Evolutionary conservation across 2,329 filamentous ascomycete species (phyloP).

Genomic region (Chalaropsis ovoidea): DNA sequence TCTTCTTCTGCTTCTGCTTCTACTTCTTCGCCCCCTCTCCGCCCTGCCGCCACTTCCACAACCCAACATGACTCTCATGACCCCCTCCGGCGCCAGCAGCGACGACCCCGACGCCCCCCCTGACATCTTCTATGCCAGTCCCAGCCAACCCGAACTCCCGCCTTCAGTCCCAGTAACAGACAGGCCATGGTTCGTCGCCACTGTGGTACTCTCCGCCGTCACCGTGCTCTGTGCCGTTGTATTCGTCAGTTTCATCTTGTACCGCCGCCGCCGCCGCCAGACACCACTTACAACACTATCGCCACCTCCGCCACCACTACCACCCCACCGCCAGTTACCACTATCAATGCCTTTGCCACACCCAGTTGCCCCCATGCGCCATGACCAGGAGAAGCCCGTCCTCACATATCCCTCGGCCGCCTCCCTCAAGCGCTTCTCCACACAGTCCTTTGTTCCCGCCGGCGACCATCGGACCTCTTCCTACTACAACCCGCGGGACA

Average conservation of each 20-base stretch:
- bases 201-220: constrained; percentile 18
- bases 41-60: not conserved
- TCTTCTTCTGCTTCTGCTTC: not conserved
- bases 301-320: not conserved
- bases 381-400: constrained; percentile 10
- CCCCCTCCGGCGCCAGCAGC: not conserved
- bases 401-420: constrained; percentile 10
- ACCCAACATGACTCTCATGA: not conserved
- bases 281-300: constrained; percentile 3
- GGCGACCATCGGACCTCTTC: constrained; percentile 4
- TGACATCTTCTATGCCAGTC: not conserved
- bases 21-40: not conserved
- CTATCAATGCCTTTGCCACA: not conserved
- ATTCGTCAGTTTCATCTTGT: constrained; percentile 18
- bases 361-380: not conserved
- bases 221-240: constrained; percentile 18
- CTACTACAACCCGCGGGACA: constrained; percentile 1
- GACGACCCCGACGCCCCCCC: not conserved
- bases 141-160: not conserved
- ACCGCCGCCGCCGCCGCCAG: constrained; percentile 12
- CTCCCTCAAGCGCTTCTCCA: constrained; percentile 18
- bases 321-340: constrained; percentile 6
- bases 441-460: not conserved
- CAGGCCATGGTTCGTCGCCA: constrained; percentile 23
- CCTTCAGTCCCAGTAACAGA: constrained; percentile 17